phyloP scores from a whole-genome alignment of 2,329 filamentous ascomycete genomes.

The Fusarium transvaalense region DNA sequence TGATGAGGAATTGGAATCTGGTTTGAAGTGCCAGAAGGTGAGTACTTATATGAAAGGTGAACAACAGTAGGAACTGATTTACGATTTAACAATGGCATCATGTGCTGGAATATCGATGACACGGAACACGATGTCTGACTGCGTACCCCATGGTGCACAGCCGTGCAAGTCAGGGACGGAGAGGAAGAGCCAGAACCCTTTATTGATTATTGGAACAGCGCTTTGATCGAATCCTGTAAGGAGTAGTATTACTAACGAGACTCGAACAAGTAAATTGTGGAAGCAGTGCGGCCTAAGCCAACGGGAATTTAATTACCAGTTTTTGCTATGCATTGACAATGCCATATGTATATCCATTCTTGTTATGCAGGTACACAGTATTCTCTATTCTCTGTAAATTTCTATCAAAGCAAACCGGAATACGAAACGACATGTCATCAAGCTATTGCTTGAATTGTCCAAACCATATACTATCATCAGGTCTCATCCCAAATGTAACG shows the following conservation, averaged over 20 bases:
- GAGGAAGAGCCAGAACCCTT: background rate
- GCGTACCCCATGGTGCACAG: too few relatives aligned
- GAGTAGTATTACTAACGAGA: background rate
- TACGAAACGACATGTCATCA: background rate
- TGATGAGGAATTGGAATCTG: background rate
- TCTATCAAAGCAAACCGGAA: too few relatives aligned
- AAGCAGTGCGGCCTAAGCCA: fast-evolving
- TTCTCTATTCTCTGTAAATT: too few relatives aligned
- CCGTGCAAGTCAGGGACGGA: too few relatives aligned
- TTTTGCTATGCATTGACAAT: too few relatives aligned
- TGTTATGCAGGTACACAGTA: too few relatives aligned
- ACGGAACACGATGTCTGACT: too few relatives aligned
- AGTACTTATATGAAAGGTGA: background rate
- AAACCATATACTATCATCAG: constrained; percentile 55
- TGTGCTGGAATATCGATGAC: background rate
- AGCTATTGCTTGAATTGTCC: constrained; percentile 45
- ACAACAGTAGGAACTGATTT: background rate
- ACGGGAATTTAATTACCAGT: too few relatives aligned
- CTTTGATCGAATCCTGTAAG: background rate
- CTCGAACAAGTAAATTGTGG: background rate
- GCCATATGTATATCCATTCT: too few relatives aligned
- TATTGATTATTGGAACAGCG: background rate
- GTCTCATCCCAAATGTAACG: constrained; percentile 51
- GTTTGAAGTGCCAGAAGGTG: too few relatives aligned
- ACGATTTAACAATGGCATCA: background rate